These are phyloP conservation scores for Fraxinus pennsylvanica DNA, from an alignment of 257 asterid species.

Conservation along the genomic window DNA sequence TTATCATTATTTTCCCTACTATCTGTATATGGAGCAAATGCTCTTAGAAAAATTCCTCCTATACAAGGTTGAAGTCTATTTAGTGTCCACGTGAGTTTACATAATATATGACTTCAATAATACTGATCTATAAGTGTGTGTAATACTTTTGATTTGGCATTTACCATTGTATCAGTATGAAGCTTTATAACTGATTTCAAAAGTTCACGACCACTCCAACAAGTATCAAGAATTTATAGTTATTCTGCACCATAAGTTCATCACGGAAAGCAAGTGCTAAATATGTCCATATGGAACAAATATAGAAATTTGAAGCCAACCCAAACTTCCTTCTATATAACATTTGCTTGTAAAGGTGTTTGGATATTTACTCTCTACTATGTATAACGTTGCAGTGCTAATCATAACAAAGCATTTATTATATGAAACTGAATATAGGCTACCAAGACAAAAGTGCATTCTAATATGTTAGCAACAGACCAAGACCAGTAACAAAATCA, in stretches of 20 bases:
- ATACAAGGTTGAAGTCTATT: background rate
- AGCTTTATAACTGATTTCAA: constrained; percentile 12
- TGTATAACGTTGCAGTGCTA: background rate
- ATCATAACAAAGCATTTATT: background rate
- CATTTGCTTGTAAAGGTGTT: background rate
- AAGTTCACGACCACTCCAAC: background rate
- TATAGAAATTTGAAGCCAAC: background rate
- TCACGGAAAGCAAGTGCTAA: background rate
- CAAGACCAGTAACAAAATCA: too few relatives aligned
- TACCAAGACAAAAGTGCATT: constrained; percentile 4
- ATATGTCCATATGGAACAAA: constrained; percentile 3
- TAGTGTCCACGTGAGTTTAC: background rate
- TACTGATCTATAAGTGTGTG: too few relatives aligned
- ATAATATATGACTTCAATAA: too few relatives aligned
- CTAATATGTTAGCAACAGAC: background rate
- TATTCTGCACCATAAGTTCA: constrained; percentile 15
- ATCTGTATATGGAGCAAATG: background rate
- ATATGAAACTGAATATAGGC: background rate
- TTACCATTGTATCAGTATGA: background rate
- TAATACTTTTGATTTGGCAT: background rate
- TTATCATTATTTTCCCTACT: background rate
- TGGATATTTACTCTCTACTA: background rate
- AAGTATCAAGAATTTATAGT: background rate
- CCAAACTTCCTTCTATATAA: background rate
- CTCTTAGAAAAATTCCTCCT: background rate